A percentile compares a stretch with the other conserved stretches of the same genome.
phyloP scores from a whole-genome alignment of 441 rosid species.

The Jatropha podagrica region DNA sequence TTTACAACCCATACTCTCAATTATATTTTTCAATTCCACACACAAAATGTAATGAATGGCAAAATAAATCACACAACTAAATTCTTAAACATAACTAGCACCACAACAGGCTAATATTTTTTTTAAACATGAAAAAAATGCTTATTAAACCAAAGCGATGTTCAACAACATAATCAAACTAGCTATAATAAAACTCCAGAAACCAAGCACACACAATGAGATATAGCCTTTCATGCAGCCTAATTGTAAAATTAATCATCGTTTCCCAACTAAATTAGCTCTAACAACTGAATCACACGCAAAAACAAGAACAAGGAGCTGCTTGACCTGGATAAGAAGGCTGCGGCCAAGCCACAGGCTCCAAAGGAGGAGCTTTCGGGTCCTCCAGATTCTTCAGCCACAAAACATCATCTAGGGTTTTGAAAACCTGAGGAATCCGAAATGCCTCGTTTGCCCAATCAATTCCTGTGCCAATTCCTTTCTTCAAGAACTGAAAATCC shows the following conservation, averaged over 20 bases:
- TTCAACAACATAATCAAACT: background rate
- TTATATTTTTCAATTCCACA: background rate
- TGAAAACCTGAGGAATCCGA: constrained; percentile 59
- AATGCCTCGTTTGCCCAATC: constrained; percentile 70
- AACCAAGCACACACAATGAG: background rate
- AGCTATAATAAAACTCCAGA: background rate
- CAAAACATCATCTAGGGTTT: constrained; percentile 53
- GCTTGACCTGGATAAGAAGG: constrained; percentile 72
- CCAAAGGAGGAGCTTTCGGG: constrained; percentile 37
- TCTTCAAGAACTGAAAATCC: constrained; percentile 65
- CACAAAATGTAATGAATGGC: background rate
- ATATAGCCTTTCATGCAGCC: background rate
- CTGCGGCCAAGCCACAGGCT: constrained; percentile 61
- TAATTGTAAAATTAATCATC: background rate
- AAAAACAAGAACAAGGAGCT: no score
- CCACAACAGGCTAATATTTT: background rate
- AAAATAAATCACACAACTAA: background rate
- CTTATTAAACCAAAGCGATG: background rate
- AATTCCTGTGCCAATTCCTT: constrained; percentile 52
- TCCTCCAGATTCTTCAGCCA: constrained; percentile 87
- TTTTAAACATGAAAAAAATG: background rate
- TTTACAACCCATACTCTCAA: background rate
- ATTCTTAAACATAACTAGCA: background rate
- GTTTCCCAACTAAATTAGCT: background rate
- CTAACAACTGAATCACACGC: no score